Evolutionary conservation across 2,329 filamentous ascomycete species (phyloP), one percentile per base, ranked within the genome.

Genomic region (Cladosporium cucumerinum): DNA sequence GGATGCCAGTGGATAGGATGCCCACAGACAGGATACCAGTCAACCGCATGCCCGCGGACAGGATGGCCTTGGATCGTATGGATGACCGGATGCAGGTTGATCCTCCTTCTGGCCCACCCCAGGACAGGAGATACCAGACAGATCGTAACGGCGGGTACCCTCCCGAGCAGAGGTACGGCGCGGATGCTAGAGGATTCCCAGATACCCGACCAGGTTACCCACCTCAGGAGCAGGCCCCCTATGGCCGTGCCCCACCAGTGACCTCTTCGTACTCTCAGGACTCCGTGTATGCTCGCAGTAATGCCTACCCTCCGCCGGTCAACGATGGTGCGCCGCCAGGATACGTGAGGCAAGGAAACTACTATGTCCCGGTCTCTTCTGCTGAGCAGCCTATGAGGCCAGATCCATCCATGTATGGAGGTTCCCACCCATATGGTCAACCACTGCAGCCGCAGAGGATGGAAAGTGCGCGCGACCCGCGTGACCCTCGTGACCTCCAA

Each of bases 331-430:
- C 71, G 46, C 73, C 73, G 25, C 72, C 73, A 5, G 74, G 74
- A 66, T 75, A 74, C 65, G 72, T 73, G 61, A 69, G 70, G 61
- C 73, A 73, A 66, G 74, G 74, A 65, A 70, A 75, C 61, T 72
- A 72, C 64, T 75, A 71, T 66, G 72, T 74, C 28, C 73, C 74
- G n/a, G 69, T 73, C 32, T 71, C 73, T 55, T 70, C 66, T 49
- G 43, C 71, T 43, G 72, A 74, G 10, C 67, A 68, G 32, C 71
- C 70, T 66, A 69, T 32, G 48, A 39, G 54, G 28, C n/a, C 61
- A 28, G 60, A 62, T 5, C 43, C 59, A 16, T 46, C 39, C 39
- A 46, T 46, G 39, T 62, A 62, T n/a, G 60, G 60, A 62, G 34
- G 23, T 25, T 26, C 60, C 60, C 49, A 62, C 32, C 23, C 32